Base-by-base conservation (phyloP, 2,329 filamentous ascomycete genomes). In the Purpureocillium takamizusanense region DNA sequence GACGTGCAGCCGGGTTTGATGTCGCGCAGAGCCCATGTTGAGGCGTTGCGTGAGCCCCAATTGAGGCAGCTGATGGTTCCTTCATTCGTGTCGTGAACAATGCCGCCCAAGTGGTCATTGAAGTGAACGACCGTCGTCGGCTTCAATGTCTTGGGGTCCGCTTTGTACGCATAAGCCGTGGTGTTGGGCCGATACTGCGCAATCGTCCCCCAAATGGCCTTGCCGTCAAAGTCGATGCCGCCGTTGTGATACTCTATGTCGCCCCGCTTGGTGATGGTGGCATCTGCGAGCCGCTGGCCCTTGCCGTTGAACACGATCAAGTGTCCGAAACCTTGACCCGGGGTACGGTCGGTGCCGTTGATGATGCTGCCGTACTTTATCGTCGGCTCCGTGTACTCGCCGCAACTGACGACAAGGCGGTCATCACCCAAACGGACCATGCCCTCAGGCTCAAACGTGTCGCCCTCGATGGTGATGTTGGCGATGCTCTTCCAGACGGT, bases 321-420 rank as follows among this genome's bases (percentile, higher is more conserved):
- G 37, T 71, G 66, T 7, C 60, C 61, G 35, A 66, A 68, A 0
- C 68, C 67, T 3, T 56, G 56, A 4, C 67, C 65, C 2, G 63
- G 42, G 7, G 57, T 62, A 17, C 66, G 59, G 44, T 75, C 70
- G 3, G 69, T 75, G 5, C 71, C 72, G 28, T 71, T 71, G 52
- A 68, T 63, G 52, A 67, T 66, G 45, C 59, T 54, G 18, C 55
- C 49, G 44, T 62, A 68, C 39, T 61, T 62, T 12, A 56, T 37
- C 3, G 64, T 69, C 1, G 51, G 51, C 16, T 51, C 47, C 4
- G 57, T 67, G 46, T 65, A 70, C 46, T 70, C 61, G 14, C 63
- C 66, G 9, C 62, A 59, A 16, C 61, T 63, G 30, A 72, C 56
- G 42, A 70, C 56, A 39, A 63, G 69, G 13, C 66, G 63, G 31